phyloP scores from a whole-genome alignment of 2,329 filamentous ascomycete genomes.

The Ascochyta fabae region DNA sequence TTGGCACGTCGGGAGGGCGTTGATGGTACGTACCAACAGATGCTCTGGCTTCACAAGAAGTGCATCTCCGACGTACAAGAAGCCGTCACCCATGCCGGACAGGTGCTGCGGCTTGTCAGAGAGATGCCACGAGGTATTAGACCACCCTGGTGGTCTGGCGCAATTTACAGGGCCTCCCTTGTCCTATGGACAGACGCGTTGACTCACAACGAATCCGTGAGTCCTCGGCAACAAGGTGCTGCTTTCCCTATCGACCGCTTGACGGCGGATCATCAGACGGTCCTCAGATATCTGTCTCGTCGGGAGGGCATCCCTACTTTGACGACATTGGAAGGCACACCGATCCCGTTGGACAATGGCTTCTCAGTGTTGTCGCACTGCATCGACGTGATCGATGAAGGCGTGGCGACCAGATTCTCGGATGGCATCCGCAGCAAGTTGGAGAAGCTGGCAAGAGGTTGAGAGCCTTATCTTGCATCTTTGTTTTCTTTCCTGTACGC shows the following conservation, averaged over 20 bases:
- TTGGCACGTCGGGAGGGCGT: constrained; percentile 67
- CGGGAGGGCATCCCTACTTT: constrained; percentile 61
- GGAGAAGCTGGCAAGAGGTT: constrained; percentile 51
- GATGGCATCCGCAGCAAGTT: constrained; percentile 63
- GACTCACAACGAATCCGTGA: constrained; percentile 55
- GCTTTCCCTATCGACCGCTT: constrained; percentile 60
- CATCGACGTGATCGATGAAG: constrained; percentile 61
- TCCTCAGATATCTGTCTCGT: constrained; percentile 60
- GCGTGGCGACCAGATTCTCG: constrained; percentile 59
- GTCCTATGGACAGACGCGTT: constrained; percentile 60
- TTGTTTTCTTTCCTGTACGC: constrained; percentile 8
- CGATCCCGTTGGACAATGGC: constrained; percentile 56
- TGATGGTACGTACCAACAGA: constrained; percentile 63
- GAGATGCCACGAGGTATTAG: constrained; percentile 66
- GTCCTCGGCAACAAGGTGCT: constrained; percentile 47
- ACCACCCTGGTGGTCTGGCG: constrained; percentile 74
- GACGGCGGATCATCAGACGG: constrained; percentile 58
- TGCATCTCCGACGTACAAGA: constrained; percentile 70
- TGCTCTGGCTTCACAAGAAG: constrained; percentile 63
- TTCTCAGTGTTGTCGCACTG: constrained; percentile 59
- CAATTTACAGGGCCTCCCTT: constrained; percentile 67
- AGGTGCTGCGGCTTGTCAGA: constrained; percentile 67
- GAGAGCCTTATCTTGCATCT: background rate
- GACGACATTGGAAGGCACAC: constrained; percentile 57
- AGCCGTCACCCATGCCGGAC: constrained; percentile 70